Evolutionary conservation across 2,329 filamentous ascomycete species (phyloP), one percentile per base, ranked within the genome.

Genomic region (Neocatenulostroma microsporum): DNA sequence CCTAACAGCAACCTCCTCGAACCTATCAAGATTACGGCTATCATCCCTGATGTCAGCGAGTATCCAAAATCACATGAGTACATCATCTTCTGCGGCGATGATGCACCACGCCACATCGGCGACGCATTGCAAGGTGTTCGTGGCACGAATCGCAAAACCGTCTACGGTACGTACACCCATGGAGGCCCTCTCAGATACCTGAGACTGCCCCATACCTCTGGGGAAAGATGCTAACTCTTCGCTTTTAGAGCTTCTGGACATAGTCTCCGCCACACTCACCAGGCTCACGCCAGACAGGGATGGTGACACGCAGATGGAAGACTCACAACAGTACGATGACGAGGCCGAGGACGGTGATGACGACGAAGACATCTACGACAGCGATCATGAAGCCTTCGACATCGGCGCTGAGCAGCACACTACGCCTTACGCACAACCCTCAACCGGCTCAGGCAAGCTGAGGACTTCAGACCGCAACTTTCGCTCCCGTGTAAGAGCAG

Each of bases 11-110:
- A 13, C 30, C 11, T 29, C 30, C 9, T 21, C 21, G 56, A 48
- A 13, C 38, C 54, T 5, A 47, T 62, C 37, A 49, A 51, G 19
- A 53, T 68, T 30, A 66, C 64, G n/a, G 64, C 59, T n/a, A 40
- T 56, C 30, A 39, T 54, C 12, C 24, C 53, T 62, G 78, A 82
- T 44, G 62, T 80, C 3, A 68, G 68, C 10, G 70, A 74, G 6
- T 84, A 84, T 46, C 78, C 78, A 0, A 61, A 61, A 2, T 55
- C 59, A 24, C 77, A 81, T 45, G 61, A 61, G n/a, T 79, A 70
- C 54, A 69, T 75, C 52, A 58, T 78, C 33, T 79, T 69, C 45
- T 69, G 68, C 3, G 67, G 63, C 7, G 66, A 74, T 19, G 58
- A 67, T 32, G 62, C 64, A 3, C 63, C 72, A 10, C 42, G 54